Conservation (phyloP, 2,329 filamentous ascomycete species). For the Sphaerulina musiva region DNA sequence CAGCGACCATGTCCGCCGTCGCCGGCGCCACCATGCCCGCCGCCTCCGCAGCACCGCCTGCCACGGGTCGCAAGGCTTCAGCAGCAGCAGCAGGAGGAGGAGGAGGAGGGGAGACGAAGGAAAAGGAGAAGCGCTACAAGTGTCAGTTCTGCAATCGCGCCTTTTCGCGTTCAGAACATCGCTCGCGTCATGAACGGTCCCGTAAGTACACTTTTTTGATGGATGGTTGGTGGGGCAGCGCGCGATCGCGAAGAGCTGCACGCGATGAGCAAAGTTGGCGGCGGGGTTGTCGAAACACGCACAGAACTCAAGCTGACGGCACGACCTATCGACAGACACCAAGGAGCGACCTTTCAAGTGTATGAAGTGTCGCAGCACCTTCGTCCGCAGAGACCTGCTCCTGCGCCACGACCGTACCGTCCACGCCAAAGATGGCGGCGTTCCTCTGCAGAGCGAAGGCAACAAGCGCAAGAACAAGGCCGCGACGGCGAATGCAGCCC, state of each 20-base stretch:
- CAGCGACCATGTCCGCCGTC: constrained; percentile 58
- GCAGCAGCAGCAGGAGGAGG: neutral
- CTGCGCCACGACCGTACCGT: constrained; percentile 97
- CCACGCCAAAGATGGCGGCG: constrained; percentile 93
- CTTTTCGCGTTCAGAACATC: constrained; percentile 94
- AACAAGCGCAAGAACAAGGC: constrained; percentile 59
- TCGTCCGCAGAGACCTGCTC: constrained; percentile 92
- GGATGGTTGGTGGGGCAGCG: constrained; percentile 15
- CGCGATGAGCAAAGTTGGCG: constrained; percentile 3
- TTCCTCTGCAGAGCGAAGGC: constrained; percentile 87
- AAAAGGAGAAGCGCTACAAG: constrained; percentile 90
- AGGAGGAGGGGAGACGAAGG: constrained; percentile 18
- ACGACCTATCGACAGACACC: constrained; percentile 59
- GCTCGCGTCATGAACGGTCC: constrained; percentile 92
- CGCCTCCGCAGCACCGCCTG: constrained; percentile 56
- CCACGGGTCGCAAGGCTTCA: constrained; percentile 34
- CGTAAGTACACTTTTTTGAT: constrained; percentile 60
- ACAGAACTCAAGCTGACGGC: constrained; percentile 18
- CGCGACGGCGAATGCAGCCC: neutral
- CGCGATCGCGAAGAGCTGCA: constrained; percentile 12
- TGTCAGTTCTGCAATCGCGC: constrained; percentile 63
- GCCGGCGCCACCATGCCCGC: constrained; percentile 46
- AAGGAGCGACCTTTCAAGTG: constrained; percentile 99
- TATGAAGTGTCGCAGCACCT: constrained; percentile 95
- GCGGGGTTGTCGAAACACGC: constrained; percentile 21